phyloP scores from a whole-genome alignment of 2,329 filamentous ascomycete species.

The Raffaelea albimanens region DNA sequence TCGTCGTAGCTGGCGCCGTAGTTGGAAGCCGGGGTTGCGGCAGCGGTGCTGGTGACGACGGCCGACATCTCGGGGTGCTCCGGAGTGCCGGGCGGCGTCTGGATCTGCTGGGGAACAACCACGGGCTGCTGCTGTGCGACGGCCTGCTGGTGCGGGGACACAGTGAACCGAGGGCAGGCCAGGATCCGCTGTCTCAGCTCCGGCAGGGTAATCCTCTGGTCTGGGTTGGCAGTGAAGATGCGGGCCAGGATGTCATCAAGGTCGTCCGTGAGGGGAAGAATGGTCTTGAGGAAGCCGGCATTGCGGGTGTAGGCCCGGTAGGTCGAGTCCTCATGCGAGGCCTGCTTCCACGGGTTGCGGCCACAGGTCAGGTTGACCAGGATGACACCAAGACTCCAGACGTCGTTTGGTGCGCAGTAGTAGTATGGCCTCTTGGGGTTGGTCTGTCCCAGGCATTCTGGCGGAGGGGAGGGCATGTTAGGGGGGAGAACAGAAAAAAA shows the following conservation, averaged over 20 bases:
- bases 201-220: conserved; percentile 68
- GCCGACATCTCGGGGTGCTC: conserved; percentile 18
- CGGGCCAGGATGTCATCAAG: conserved; percentile 78
- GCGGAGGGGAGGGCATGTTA: conserved; percentile 19
- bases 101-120: conserved; percentile 21
- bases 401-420: conserved; percentile 86
- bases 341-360: conserved; percentile 97
- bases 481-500: conserved; percentile 13
- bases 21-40: background rate
- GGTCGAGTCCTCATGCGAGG: conserved; percentile 85
- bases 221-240: conserved; percentile 81
- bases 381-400: conserved; percentile 97
- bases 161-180: conserved; percentile 65
- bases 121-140: conserved; percentile 4
- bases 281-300: conserved; percentile 80
- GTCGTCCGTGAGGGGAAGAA: conserved; percentile 82
- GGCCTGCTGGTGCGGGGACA: conserved; percentile 17
- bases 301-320: conserved; percentile 86
- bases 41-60: background rate
- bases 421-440: conserved; percentile 64
- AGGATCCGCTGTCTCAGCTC: conserved; percentile 72
- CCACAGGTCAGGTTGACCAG: conserved; percentile 96
- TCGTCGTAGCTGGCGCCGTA: background rate
- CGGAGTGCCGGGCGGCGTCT: conserved; percentile 32
- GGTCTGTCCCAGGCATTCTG: conserved; percentile 83